Conservation (phyloP, 2,329 filamentous ascomycete genomes). For the Cucurbitaria berberidis region DNA sequence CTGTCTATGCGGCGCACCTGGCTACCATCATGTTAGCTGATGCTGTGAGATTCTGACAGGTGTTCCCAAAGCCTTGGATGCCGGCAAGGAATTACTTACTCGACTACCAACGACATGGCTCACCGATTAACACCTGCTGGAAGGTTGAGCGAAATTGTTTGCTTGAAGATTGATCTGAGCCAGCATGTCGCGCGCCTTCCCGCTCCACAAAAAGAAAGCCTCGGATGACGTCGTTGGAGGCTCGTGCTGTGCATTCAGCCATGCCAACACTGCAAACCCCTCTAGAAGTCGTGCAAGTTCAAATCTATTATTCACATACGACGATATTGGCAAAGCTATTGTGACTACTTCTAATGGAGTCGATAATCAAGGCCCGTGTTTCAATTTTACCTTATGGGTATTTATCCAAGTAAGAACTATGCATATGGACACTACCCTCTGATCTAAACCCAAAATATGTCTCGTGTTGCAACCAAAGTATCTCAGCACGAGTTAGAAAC, state of each 20-base stretch:
- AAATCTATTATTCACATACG: too few species aligned
- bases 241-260: too few species aligned
- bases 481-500: too few species aligned
- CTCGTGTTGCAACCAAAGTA: too few species aligned
- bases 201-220: not conserved
- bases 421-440: not conserved
- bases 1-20: conserved; percentile 64
- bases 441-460: too few species aligned
- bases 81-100: conserved; percentile 35
- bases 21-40: conserved; percentile 43
- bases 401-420: too few species aligned
- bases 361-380: too few species aligned
- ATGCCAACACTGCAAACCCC: too few species aligned
- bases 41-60: not conserved
- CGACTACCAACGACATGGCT: conserved; percentile 52
- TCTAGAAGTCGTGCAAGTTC: too few species aligned
- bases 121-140: conserved; percentile 17
- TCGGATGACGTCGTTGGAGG: conserved; percentile 6
- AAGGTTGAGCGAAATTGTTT: conserved; percentile 1
- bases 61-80: not conserved
- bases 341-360: too few species aligned
- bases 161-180: conserved; percentile 7
- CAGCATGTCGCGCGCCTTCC: conserved; percentile 8
- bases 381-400: too few species aligned
- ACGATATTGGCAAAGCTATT: too few species aligned